Base-by-base conservation (phyloP, 345 rosid genomes). In the Boechera divaricarpa region DNA sequence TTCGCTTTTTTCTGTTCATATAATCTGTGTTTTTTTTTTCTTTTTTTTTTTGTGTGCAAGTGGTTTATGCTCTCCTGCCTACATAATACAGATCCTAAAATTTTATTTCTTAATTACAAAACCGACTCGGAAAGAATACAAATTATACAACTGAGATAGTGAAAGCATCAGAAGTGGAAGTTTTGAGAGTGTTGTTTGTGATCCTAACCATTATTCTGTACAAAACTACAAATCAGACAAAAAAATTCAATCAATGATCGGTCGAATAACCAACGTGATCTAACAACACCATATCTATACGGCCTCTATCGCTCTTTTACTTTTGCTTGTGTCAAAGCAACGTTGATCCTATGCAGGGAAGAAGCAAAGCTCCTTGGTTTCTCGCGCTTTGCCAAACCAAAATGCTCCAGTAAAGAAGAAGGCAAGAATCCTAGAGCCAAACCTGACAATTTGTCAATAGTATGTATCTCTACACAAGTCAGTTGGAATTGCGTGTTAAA, bases 391-490 rank as follows among this genome's bases (percentile, higher is more conserved):
- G 31, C 60, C 7, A 35, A 33, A 75, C 32, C n/a, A 41, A 53
- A 38, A 75, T 67, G 10, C 35, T 32, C 28, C 35, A 57, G 44
- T 10, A 47, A 63, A 57, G 45, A 49, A 41, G 32, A 42, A 56
- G 1, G 41, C 3, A 36, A 1, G 63, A 29, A 66, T 76, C 62
- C 9, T 60, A 54, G 42, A 67, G 66, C 75, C 83, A 65, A 76
- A 91, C 97, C 93, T 90, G 96, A 82, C 87, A 94, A 77, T 89
- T 90, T 51, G 69, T 91, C 96, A 69, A 87, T 94, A 70, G 94
- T 91, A 79, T 91, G 96, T 42, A 86, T 84, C 86, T 94, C 97
- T 78, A 89, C 91, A 24, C 90, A 83, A 45, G 78, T 65, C 4
- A 35, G 29, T 54, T 68, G 71, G 58, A 73, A 87, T 70, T 18